Percentiles rank a stretch among this genome's conserved stretches.
phyloP scores from a whole-genome alignment of 352 stramenopile genomes.

The Thraustotheca clavata region DNA sequence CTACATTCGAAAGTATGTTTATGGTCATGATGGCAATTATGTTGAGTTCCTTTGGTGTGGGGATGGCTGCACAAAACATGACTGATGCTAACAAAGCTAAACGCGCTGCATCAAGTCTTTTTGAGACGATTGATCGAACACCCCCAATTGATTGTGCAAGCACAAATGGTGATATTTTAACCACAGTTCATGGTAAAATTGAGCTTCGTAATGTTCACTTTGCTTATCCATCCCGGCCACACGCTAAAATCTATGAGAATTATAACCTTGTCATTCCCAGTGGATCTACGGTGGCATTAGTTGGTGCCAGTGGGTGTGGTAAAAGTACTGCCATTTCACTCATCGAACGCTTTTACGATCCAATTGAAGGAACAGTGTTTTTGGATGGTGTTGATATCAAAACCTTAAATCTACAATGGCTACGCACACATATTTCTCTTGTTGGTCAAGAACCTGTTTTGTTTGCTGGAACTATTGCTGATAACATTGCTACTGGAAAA shows the following conservation, averaged over 20 bases:
- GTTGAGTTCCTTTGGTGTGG: slow-evolving; percentile 36
- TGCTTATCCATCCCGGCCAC: slow-evolving; percentile 36
- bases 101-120: slow-evolving; percentile 27
- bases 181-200: slow-evolving; percentile 27
- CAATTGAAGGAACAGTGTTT: slow-evolving; percentile 30
- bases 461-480: slow-evolving; percentile 47
- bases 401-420: slow-evolving; percentile 37
- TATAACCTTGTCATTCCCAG: slow-evolving; percentile 63
- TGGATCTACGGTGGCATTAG: slow-evolving; percentile 78
- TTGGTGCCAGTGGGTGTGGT: slow-evolving; percentile 78
- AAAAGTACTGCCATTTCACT: slow-evolving; percentile 81
- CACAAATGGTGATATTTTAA: slow-evolving; percentile 12
- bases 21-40: slow-evolving; percentile 66
- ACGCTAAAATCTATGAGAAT: slow-evolving; percentile 55
- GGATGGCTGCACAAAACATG: slow-evolving; percentile 28
- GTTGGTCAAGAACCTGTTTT: slow-evolving; percentile 82
- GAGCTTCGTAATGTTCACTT: slow-evolving; percentile 42
- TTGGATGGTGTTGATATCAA: slow-evolving; percentile 59
- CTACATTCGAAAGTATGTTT: slow-evolving; percentile 67
- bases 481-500: slow-evolving; percentile 52
- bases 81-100: slow-evolving; percentile 30
- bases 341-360: slow-evolving; percentile 82
- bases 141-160: slow-evolving; percentile 26
- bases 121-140: slow-evolving; percentile 41
- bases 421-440: slow-evolving; percentile 50